A percentile compares a stretch with the other conserved stretches of the same genome.
Conservation (phyloP, 345 rosid species). For the Balakata baccata region DNA sequence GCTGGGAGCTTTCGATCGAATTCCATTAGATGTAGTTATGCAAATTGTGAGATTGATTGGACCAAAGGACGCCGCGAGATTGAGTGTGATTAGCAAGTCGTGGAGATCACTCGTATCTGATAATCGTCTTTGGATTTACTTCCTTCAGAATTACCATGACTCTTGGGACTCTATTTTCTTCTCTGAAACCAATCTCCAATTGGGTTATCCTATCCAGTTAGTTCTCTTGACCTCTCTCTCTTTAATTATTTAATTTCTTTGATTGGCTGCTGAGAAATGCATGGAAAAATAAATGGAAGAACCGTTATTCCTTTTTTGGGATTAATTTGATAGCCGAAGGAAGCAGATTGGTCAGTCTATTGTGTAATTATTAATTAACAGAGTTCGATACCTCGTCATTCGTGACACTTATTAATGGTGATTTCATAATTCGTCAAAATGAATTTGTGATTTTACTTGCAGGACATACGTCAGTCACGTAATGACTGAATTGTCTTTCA, state of each 20-base stretch:
- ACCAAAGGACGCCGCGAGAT: constrained; percentile 58
- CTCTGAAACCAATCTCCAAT: constrained; percentile 57
- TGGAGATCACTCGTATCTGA: constrained; percentile 50
- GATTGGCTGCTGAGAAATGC: constrained; percentile 3
- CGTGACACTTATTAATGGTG: neutral
- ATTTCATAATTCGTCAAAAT: neutral
- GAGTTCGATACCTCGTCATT: too few species aligned
- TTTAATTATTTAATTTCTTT: neutral
- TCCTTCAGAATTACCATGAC: constrained; percentile 43
- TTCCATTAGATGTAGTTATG: constrained; percentile 61
- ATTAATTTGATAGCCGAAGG: neutral
- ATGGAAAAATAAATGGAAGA: neutral
- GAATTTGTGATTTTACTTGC: constrained; percentile 22
- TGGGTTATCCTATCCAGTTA: constrained; percentile 67
- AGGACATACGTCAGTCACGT: constrained; percentile 36
- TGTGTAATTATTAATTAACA: too few species aligned
- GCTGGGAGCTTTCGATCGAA: constrained; percentile 52
- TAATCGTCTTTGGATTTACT: constrained; percentile 67
- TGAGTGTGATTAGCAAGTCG: constrained; percentile 43
- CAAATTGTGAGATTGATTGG: constrained; percentile 56
- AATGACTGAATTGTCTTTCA: constrained; percentile 50
- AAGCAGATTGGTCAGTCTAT: neutral
- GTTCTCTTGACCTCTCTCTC: constrained; percentile 5
- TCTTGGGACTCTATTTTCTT: constrained; percentile 63
- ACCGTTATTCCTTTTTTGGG: neutral